phyloP scores from a whole-genome alignment of 495 filamentous ascomycete genomes.

The Xylaria bambusicola region DNA sequence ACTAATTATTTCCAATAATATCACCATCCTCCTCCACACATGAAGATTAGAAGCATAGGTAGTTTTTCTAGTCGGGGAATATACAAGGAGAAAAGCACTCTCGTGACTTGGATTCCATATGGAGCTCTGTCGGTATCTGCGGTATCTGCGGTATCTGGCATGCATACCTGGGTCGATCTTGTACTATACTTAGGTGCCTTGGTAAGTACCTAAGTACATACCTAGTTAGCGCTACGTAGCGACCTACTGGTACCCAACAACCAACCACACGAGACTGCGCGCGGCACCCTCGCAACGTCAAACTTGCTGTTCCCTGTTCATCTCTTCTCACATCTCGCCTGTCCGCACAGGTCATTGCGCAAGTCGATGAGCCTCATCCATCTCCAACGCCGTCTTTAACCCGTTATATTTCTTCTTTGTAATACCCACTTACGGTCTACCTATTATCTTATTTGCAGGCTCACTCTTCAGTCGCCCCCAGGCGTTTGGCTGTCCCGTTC shows the following conservation, averaged over 20 bases:
- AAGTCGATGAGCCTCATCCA: not conserved
- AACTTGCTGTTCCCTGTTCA: conserved; percentile 7
- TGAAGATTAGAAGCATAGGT: no score
- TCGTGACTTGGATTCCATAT: no score
- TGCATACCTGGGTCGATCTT: no score
- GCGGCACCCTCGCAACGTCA: not conserved
- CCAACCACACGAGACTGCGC: not conserved
- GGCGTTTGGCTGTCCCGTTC: conserved; percentile 1
- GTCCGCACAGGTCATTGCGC: not conserved
- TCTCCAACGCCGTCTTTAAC: not conserved
- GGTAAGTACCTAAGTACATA: not conserved
- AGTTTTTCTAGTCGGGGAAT: no score
- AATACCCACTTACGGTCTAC: not conserved
- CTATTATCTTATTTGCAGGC: not conserved
- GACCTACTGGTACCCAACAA: not conserved
- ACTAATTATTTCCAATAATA: no score
- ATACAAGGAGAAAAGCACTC: no score
- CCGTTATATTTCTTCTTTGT: conserved; percentile 1
- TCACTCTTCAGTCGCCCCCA: conserved; percentile 5
- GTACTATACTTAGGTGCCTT: no score
- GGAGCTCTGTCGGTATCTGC: no score
- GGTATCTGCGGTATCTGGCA: no score
- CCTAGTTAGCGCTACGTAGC: no score
- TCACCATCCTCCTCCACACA: no score
- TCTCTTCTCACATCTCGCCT: conserved; percentile 6